Percentiles rank a stretch among this genome's conserved stretches.
These are phyloP conservation scores for Zygotorulaspora danielsina DNA, from an alignment of 805 yeast species.

Conservation along the genomic window DNA sequence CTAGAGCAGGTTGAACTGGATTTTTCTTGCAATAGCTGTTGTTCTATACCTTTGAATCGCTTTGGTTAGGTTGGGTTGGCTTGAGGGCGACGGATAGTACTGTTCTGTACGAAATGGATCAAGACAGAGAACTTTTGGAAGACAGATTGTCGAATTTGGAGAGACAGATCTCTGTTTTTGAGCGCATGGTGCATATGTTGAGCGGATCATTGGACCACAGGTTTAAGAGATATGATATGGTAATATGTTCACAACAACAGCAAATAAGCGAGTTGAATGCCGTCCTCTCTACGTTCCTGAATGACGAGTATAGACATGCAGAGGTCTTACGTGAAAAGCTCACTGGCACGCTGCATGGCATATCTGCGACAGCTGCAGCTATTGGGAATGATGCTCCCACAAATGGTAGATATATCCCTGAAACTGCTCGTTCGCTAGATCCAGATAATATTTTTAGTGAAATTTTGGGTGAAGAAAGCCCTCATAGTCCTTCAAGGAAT, in stretches of 20 bases:
- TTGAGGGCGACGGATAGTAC: neutral
- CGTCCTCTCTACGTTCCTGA: conserved; percentile 24
- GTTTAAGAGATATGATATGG: conserved; percentile 32
- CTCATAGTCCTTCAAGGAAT: neutral
- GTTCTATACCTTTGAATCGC: no score
- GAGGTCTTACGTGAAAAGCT: conserved; percentile 30
- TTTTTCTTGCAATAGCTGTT: no score
- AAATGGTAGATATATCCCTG: neutral
- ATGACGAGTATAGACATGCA: conserved; percentile 30
- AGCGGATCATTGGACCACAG: conserved; percentile 32
- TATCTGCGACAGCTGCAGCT: conserved; percentile 22
- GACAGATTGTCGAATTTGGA: conserved; percentile 30
- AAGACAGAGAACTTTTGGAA: conserved; percentile 13
- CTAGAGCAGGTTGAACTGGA: no score
- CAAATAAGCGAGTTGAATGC: conserved; percentile 30
- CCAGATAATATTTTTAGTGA: conserved; percentile 10
- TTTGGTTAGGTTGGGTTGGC: neutral
- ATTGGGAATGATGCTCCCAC: conserved; percentile 9
- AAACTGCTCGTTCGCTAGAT: conserved; percentile 4
- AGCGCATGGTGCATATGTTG: conserved; percentile 30
- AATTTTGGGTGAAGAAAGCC: conserved; percentile 5
- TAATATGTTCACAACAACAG: conserved; percentile 32
- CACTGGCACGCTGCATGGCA: conserved; percentile 22
- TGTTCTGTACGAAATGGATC: conserved; percentile 11
- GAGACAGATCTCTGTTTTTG: conserved; percentile 30